Evolutionary conservation across 352 stramenopile species (phyloP).

Genomic region (Pythium insidiosum): DNA sequence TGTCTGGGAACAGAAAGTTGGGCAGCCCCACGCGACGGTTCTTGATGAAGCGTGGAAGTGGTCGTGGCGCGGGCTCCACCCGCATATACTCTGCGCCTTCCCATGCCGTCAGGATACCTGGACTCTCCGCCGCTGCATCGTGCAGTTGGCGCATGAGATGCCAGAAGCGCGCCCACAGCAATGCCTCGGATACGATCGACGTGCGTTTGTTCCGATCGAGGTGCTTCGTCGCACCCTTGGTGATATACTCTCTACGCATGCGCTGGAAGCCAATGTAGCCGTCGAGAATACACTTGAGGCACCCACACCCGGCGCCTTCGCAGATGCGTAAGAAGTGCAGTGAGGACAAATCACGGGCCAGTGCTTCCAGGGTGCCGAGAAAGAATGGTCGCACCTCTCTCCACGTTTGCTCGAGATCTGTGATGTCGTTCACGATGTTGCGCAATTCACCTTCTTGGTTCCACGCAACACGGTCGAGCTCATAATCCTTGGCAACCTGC

Average conservation of each 20-base stretch:
- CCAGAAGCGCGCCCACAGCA: conserved; percentile 76
- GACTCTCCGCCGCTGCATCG: conserved; percentile 54
- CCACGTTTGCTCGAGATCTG: conserved; percentile 63
- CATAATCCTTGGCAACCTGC: conserved; percentile 67
- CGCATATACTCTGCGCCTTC: conserved; percentile 28
- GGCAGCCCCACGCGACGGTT: conserved; percentile 43
- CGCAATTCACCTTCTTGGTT: conserved; percentile 55
- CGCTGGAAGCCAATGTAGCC: conserved; percentile 74
- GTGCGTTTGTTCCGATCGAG: not conserved
- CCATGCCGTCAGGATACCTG: conserved; percentile 53
- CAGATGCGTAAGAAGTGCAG: conserved; percentile 58
- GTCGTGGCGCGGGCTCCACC: conserved; percentile 20
- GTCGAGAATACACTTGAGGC: conserved; percentile 77
- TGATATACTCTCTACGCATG: conserved; percentile 43
- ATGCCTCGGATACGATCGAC: conserved; percentile 37
- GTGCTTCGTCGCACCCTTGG: conserved; percentile 1
- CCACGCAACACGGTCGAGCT: conserved; percentile 65
- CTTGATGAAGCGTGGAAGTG: conserved; percentile 31
- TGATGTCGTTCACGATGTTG: conserved; percentile 57
- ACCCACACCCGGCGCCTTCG: conserved; percentile 67
- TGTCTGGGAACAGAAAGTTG: conserved; percentile 65
- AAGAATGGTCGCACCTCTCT: conserved; percentile 45
- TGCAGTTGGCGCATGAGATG: conserved; percentile 75
- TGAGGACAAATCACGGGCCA: conserved; percentile 34
- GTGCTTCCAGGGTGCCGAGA: conserved; percentile 53